phyloP scores from a whole-genome alignment of 2,329 filamentous ascomycete species.

The Phyllosticta ampelicida region DNA sequence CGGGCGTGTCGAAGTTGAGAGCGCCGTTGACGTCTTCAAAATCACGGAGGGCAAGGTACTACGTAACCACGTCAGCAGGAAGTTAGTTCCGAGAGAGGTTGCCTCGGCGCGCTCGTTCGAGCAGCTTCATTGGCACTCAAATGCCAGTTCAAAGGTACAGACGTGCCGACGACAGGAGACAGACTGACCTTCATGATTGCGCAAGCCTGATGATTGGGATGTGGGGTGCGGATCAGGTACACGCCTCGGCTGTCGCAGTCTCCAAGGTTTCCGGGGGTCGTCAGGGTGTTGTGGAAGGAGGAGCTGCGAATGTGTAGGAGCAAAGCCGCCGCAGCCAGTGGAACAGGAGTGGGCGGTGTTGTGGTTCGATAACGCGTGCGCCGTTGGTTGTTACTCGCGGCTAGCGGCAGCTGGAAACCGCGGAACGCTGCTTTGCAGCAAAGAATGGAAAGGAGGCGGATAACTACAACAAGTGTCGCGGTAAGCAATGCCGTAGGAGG shows the following conservation, averaged over 20 bases:
- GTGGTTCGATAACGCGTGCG: background rate
- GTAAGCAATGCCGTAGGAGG: background rate
- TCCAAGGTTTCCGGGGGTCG: background rate
- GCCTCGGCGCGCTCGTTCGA: background rate
- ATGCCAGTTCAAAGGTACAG: background rate
- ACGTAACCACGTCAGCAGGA: slow-evolving; percentile 11
- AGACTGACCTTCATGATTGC: slow-evolving; percentile 29
- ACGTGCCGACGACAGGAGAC: background rate
- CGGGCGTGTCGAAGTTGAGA: slow-evolving; percentile 89
- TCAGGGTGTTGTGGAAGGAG: background rate
- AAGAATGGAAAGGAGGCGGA: background rate
- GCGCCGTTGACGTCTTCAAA: slow-evolving; percentile 87
- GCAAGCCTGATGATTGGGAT: background rate
- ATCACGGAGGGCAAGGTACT: slow-evolving; percentile 87
- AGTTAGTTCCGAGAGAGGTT: background rate
- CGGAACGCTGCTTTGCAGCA: background rate
- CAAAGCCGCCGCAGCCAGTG: background rate
- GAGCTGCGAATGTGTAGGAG: background rate
- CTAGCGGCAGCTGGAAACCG: background rate
- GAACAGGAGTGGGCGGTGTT: background rate
- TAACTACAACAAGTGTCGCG: background rate
- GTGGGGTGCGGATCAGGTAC: background rate
- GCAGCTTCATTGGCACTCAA: slow-evolving; percentile 1
- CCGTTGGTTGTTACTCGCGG: background rate
- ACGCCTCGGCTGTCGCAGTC: background rate